A percentile compares a stretch with the other conserved stretches of the same genome.
phyloP scores from a whole-genome alignment of 495 filamentous ascomycete species.

The Ramalina intermedia region DNA sequence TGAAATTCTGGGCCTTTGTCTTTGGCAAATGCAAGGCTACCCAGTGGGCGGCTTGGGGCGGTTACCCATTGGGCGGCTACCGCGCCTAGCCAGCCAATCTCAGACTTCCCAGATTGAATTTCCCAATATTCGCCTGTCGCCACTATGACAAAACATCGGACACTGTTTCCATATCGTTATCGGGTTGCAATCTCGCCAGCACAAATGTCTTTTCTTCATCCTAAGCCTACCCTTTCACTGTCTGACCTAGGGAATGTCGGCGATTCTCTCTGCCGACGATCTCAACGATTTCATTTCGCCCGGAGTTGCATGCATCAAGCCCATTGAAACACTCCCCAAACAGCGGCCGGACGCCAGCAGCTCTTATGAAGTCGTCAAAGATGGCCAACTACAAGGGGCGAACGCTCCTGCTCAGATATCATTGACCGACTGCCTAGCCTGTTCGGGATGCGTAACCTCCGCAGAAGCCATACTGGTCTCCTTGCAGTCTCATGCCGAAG shows the following conservation, averaged over 20 bases:
- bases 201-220: too few relatives aligned
- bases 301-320: conserved; percentile 95
- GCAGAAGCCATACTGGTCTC: conserved; percentile 90
- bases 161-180: too few relatives aligned
- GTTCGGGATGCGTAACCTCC: conserved; percentile 93
- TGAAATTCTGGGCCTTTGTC: too few relatives aligned
- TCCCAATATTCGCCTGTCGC: too few relatives aligned
- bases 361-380: conserved; percentile 75
- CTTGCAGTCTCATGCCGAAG: conserved; percentile 82
- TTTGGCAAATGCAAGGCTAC: too few relatives aligned
- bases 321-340: conserved; percentile 72
- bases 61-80: too few relatives aligned
- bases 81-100: too few relatives aligned
- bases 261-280: conserved; percentile 90
- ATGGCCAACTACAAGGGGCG: conserved; percentile 55
- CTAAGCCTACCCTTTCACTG: too few relatives aligned
- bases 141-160: too few relatives aligned
- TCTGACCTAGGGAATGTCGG: conserved; percentile 22
- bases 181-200: too few relatives aligned
- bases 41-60: too few relatives aligned
- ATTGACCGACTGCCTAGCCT: conserved; percentile 92
- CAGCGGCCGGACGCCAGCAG: conserved; percentile 24
- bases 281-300: conserved; percentile 98
- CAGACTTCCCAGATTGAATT: too few relatives aligned
- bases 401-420: conserved; percentile 73